Evolutionary conservation across 345 rosid species (phyloP), one percentile per base, ranked within the genome.

Genomic region (Adansonia digitata): DNA sequence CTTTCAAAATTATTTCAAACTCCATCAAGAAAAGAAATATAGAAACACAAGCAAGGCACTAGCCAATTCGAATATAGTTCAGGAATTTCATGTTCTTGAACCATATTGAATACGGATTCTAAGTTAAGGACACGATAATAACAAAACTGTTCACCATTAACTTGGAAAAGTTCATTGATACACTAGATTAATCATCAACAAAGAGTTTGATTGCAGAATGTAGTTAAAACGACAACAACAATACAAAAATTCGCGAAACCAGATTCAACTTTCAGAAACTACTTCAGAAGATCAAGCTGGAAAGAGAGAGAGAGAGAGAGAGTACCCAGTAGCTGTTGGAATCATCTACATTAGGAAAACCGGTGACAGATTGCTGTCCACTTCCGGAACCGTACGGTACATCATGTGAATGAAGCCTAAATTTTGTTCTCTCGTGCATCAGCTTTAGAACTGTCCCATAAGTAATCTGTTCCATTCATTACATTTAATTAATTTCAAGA

Each of bases 351-450:
- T 78, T 85, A 6, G 97, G 91, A 77, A 88, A 93, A 56, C 94
- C 90, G 17, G 99, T 96, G 37, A 96, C 99, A 4, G 99, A 96
- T 79, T 96, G 99, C 83, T 96, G 99, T 53, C 99, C 99, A 77
- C 98, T 93, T 12, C 99, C 99, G 26, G 99, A 93, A 31, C 99
- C 99, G 31, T 93, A 96, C 0, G 99, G 99, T 67, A 96, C 99
- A 53, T 96, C 99, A 35, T 96, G 99, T 7, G 99, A 96, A 83
- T 96, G 99, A 37, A 95, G 77, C 77, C 99, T 75, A 57, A 78
- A 85, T 63, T 82, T 95, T 2, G 99, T 93, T 83, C 74, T 88
- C 86, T 95, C 99, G 45, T 95, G 99, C 97, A 87, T 89, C 84
- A 93, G 77, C 91, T 95, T 95, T 10, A 95, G 74, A 80, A 85